Conservation (phyloP, 23 red algal species). For the Gracilaria vermiculophylla region DNA sequence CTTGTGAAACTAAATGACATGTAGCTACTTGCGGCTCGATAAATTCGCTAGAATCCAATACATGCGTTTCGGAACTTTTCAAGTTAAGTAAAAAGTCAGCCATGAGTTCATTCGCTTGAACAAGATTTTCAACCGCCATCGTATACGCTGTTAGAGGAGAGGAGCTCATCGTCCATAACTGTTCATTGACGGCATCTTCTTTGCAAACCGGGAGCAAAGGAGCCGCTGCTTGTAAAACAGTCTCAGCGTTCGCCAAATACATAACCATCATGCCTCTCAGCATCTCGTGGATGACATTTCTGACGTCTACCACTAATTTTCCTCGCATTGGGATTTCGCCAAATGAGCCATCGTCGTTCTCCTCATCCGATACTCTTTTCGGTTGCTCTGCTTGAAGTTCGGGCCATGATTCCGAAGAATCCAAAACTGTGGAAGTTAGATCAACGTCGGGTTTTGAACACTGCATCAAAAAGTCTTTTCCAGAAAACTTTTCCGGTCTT, state of each 20-base stretch:
- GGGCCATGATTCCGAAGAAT: neutral
- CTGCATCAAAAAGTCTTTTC: neutral
- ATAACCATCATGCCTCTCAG: conserved; percentile 29
- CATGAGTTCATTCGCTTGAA: conserved; percentile 19
- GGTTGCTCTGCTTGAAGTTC: neutral
- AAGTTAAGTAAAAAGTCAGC: conserved; percentile 27
- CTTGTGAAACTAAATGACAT: conserved; percentile 13
- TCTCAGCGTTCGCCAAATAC: conserved; percentile 55
- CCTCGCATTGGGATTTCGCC: too few species aligned
- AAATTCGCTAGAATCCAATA: neutral
- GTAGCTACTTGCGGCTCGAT: neutral
- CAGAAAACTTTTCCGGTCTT: neutral
- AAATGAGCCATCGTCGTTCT: neutral
- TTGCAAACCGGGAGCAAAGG: conserved; percentile 45
- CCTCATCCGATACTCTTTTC: neutral
- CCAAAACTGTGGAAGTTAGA: neutral
- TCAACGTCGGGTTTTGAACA: neutral
- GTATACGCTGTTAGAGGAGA: conserved; percentile 48
- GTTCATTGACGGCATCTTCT: conserved; percentile 22
- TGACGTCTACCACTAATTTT: neutral
- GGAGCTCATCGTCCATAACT: conserved; percentile 20
- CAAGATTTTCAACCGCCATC: conserved; percentile 43
- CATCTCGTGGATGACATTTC: conserved; percentile 15
- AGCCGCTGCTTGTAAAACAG: conserved; percentile 54
- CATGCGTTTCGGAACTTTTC: neutral